A percentile compares a stretch with the other conserved stretches of the same genome.
phyloP scores from a whole-genome alignment of 1,284 basidiomycete species.

The Sanghuangporus weigelae region DNA sequence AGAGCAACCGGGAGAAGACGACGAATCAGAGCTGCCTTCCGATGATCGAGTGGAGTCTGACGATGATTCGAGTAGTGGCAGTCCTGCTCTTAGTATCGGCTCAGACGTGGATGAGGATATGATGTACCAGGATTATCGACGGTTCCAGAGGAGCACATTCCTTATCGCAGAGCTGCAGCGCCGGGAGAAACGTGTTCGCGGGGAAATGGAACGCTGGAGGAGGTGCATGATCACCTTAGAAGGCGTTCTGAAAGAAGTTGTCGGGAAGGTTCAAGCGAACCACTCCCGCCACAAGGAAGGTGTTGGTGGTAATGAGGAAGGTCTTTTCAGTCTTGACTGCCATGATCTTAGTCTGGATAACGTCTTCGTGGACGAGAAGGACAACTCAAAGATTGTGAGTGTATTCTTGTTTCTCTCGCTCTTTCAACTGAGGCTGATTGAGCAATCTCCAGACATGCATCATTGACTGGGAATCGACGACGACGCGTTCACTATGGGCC shows the following conservation, averaged over 20 bases:
- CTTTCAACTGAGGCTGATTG: slow-evolving; percentile 7
- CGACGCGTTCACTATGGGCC: slow-evolving; percentile 75
- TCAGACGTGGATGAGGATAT: slow-evolving; percentile 22
- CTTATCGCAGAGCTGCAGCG: slow-evolving; percentile 60
- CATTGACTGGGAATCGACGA: slow-evolving; percentile 84
- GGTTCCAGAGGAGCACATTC: slow-evolving; percentile 73
- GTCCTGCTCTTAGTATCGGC: slow-evolving; percentile 13
- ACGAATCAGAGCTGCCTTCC: slow-evolving; percentile 59
- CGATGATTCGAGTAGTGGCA: slow-evolving; percentile 51
- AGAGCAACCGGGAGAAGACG: slow-evolving; percentile 62
- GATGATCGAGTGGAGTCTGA: slow-evolving; percentile 73
- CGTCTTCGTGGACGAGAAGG: slow-evolving; percentile 67
- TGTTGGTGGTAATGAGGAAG: slow-evolving; percentile 26
- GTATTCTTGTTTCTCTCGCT: slow-evolving; percentile 10
- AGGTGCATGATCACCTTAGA: slow-evolving; percentile 56
- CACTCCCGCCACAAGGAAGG: slow-evolving; percentile 21
- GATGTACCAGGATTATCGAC: slow-evolving; percentile 75
- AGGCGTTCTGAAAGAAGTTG: slow-evolving; percentile 17
- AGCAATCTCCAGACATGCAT: slow-evolving; percentile 56
- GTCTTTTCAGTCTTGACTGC: slow-evolving; percentile 68
- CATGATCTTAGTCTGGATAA: slow-evolving; percentile 79
- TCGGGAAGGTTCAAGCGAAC: slow-evolving; percentile 2
- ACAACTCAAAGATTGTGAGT: slow-evolving; percentile 65
- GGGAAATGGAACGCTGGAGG: slow-evolving; percentile 67
- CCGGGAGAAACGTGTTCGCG: slow-evolving; percentile 54